Percentiles rank a stretch among this genome's conserved stretches.
These are phyloP conservation scores for Gremmenia infestans DNA, from an alignment of 2,329 filamentous ascomycete genomes.

Conservation along the genomic window DNA sequence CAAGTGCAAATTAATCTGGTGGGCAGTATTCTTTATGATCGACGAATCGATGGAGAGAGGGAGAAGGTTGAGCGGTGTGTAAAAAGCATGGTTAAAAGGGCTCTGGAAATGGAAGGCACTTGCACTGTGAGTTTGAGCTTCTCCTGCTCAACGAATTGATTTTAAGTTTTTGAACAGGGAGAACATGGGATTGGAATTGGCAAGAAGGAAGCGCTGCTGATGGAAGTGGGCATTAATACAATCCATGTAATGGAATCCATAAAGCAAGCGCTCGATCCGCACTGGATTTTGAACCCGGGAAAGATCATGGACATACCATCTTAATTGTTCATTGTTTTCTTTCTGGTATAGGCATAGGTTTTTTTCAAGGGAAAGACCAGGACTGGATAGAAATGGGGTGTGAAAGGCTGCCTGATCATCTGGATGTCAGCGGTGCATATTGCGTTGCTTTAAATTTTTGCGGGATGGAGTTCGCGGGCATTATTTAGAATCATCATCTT, in stretches of 20 bases:
- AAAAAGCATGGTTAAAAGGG: slow-evolving; percentile 85
- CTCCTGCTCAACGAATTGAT: slow-evolving; percentile 1
- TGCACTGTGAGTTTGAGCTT: slow-evolving; percentile 55
- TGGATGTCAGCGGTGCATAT: background rate
- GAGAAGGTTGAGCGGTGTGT: slow-evolving; percentile 76
- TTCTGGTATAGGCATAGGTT: background rate
- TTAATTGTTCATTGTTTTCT: background rate
- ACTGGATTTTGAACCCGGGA: slow-evolving; percentile 87
- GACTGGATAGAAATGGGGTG: background rate
- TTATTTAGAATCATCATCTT: slow-evolving; percentile 17
- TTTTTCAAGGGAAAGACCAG: background rate
- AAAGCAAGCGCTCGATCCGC: slow-evolving; percentile 76
- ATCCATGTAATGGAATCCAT: slow-evolving; percentile 79
- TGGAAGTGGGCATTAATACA: slow-evolving; percentile 76
- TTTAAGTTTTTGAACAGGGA: slow-evolving; percentile 38
- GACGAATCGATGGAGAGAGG: slow-evolving; percentile 60
- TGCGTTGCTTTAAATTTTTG: background rate
- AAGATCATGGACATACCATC: slow-evolving; percentile 74
- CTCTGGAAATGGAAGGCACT: slow-evolving; percentile 89
- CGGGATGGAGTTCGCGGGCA: background rate
- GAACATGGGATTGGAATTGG: slow-evolving; percentile 84
- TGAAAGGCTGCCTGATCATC: background rate
- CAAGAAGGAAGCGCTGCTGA: slow-evolving; percentile 74
- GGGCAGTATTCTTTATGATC: slow-evolving; percentile 73
- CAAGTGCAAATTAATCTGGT: too few species aligned